Base-by-base conservation (phyloP, 768 basidiomycete species). In the Neoboletus subvelutipes region DNA sequence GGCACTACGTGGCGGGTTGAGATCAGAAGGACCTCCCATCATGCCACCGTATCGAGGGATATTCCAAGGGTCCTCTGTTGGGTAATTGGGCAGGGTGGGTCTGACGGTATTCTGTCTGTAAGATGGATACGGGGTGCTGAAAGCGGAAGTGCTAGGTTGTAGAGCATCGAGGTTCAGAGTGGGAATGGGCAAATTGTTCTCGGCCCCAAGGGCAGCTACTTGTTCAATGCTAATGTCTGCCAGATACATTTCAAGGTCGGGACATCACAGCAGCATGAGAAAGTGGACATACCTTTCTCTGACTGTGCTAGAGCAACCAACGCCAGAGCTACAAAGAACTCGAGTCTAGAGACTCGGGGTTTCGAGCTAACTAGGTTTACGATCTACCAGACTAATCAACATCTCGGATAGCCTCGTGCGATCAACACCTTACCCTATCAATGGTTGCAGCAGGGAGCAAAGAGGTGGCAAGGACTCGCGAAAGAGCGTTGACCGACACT, bases 271-370 rank as follows among this genome's bases (percentile, higher is more conserved):
- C 40, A 39, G 41, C 20, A 51, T 15, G 55, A 63, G 31, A 57
- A 10, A 29, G 31, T 37, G 15, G 7, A 64, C 73, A 26, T 54
- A 89, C 91, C 91, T 81, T 87, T 86, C 4, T 85, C 87, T 6
- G 83, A 76, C 72, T 98, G 94, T 6, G 91, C 92, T 5, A 96
- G 76, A 2, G 92, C 91, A 45, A 91, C 92, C 15, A 98, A 78
- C 12, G 91, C 92, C 26, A 98, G 73, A 11, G 93, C 91, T 12
- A 95, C 90, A 69, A 90, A 95, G 77, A 96, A 95, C 68, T 98
- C 94, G 55, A 88, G 83, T 62, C 85, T 91, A 9, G 92, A 91
- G 37, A 98, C 88, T 50, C 87, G 80, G 43, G 90, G 80, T 56
- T 82, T 81, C 34, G 87, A 86, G 72, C 90, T 91, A 51, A 94